Percentiles rank a stretch among this genome's conserved stretches.
Conservation (phyloP, 1,139 yeast species). For the Pichia sp. region DNA sequence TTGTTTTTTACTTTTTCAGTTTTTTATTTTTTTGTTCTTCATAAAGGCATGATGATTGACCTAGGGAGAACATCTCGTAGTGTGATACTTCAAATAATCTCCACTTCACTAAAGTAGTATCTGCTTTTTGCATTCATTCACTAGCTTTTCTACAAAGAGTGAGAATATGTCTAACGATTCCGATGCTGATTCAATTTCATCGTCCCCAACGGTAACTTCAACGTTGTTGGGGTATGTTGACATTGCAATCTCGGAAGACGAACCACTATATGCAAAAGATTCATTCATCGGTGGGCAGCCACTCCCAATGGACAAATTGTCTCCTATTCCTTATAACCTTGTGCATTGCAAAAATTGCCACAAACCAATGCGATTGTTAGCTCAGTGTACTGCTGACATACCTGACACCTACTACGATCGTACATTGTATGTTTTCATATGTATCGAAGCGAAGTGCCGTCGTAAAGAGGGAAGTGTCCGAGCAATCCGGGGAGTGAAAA, state of each 20-base stretch:
- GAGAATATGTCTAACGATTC: constrained; percentile 18
- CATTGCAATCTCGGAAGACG: constrained; percentile 41
- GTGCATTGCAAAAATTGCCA: constrained; percentile 64
- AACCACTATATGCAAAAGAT: constrained; percentile 59
- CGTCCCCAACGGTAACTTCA: constrained; percentile 16
- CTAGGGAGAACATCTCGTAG: too few relatives aligned
- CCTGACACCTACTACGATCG: constrained; percentile 74
- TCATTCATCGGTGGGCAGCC: constrained; percentile 78
- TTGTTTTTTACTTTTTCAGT: too few relatives aligned
- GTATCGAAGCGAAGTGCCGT: constrained; percentile 60
- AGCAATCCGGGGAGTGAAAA: constrained; percentile 69
- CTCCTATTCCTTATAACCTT: constrained; percentile 50
- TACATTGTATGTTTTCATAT: constrained; percentile 72
- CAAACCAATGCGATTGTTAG: constrained; percentile 56
- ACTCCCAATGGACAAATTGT: constrained; percentile 37
- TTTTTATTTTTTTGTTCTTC: too few relatives aligned
- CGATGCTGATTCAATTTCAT: constrained; percentile 16
- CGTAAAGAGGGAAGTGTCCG: constrained; percentile 65
- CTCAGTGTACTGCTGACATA: constrained; percentile 78
- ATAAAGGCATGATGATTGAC: too few relatives aligned
- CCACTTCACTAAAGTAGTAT: too few relatives aligned
- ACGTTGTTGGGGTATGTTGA: constrained; percentile 60
- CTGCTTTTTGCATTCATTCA: too few relatives aligned
- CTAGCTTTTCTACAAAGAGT: too few relatives aligned
- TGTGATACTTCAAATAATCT: too few relatives aligned